phyloP scores from a whole-genome alignment of 805 yeast species.

The Suhomyces prunicola region DNA sequence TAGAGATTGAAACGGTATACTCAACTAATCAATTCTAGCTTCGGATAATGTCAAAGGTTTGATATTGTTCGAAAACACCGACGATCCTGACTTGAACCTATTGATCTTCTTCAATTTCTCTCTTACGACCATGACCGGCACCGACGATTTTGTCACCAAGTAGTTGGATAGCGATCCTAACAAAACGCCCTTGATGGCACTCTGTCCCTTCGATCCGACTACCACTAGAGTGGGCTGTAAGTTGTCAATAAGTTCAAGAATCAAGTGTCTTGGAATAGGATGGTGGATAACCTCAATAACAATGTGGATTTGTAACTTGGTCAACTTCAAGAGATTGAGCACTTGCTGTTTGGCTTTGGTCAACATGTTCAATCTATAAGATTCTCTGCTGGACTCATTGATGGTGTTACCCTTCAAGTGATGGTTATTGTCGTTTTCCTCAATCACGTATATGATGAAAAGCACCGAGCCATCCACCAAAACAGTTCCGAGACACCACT shows the following conservation, averaged over 20 bases:
- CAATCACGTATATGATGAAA: slow-evolving; percentile 63
- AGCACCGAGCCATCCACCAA: slow-evolving; percentile 79
- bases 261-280: slow-evolving; percentile 69
- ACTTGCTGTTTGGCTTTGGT: slow-evolving; percentile 44
- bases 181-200: slow-evolving; percentile 69
- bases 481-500: slow-evolving; percentile 85
- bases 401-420: slow-evolving; percentile 38
- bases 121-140: slow-evolving; percentile 80
- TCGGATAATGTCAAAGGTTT: slow-evolving; percentile 48
- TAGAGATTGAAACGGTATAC: background rate
- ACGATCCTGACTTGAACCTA: slow-evolving; percentile 47
- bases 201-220: slow-evolving; percentile 72
- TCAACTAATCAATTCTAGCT: slow-evolving; percentile 41
- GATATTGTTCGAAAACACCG: slow-evolving; percentile 54
- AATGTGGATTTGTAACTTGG: slow-evolving; percentile 69
- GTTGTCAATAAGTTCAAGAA: slow-evolving; percentile 66
- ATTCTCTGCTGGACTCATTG: slow-evolving; percentile 36
- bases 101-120: slow-evolving; percentile 67
- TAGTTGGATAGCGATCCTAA: slow-evolving; percentile 72
- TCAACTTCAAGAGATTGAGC: slow-evolving; percentile 51
- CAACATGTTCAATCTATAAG: slow-evolving; percentile 36
- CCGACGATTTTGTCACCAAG: slow-evolving; percentile 65
- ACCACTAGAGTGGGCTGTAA: slow-evolving; percentile 70
- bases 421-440: slow-evolving; percentile 43
- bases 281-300: slow-evolving; percentile 74